Evolutionary conservation across 352 stramenopile genomes (phyloP), one percentile per base, ranked within the genome.

Genomic region (Peronospora tabacina): DNA sequence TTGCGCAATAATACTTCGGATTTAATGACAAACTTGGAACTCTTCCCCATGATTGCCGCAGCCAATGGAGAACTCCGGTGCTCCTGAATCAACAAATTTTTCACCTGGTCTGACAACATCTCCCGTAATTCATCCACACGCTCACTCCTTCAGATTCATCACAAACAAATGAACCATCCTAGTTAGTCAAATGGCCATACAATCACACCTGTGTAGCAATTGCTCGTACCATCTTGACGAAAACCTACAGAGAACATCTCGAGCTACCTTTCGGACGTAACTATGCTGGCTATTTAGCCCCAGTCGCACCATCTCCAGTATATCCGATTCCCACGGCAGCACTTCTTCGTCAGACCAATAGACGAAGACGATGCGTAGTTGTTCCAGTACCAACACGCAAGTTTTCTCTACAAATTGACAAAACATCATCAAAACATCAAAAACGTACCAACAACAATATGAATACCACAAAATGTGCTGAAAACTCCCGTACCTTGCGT

Each of bases 271-370:
- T 0, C 79, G 66, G 4, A 87, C 75, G 13, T 52, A 28, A 0
- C 54, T 39, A 3, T 68, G 61, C 5, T 78, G 59, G 49, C 85
- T 70, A 3, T 66, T 47, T 20, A 90, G 48, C 8, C 70, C 79
- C 16, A 55, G 58, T 17, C 50, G 57, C 26, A 87, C 52, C 0
- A 87, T 70, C 4, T 78, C 68, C 15, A 84, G 36, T 35, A 87
- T 34, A n/a, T 84, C 75, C 7, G 40, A 32, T 43, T 76, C 75
- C 36, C 56, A 73, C 3, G 56, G 45, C 36, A 66, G 44, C 11
- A 85, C 51, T 40, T 86, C 74, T 0, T 63, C 40, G 34, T 75
- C 76, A 3, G 34, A 35, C 79, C 79, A 87, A 34, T 61, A 82
- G 9, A 70, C 58, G 5, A 85, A 61, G 20, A 84, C 55, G 22